Evolutionary conservation across 257 asterid species (phyloP), one percentile per base, ranked within the genome.

Genomic region (Primulina huaijiensis): DNA sequence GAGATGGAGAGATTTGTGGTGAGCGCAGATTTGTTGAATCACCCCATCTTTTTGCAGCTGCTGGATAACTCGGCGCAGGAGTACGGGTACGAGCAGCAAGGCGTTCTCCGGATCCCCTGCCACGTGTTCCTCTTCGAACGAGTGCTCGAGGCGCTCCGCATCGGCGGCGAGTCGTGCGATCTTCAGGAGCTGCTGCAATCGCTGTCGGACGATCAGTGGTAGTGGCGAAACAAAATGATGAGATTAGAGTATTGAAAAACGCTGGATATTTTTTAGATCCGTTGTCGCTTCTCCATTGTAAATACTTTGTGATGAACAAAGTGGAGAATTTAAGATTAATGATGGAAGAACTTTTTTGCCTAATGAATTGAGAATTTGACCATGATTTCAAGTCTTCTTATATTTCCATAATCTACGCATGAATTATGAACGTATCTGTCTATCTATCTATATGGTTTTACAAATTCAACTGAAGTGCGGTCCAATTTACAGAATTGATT

Each of bases 1-100:
- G 96, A 92, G 73, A 86, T 89, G 96, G 95, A 92, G 86, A 76
- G 97, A 46, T 92, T 92, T 68, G 81, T 92, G 1, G 97, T 92
- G 16, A 86, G 90, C 72, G 96, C 97, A 1, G 95, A 89, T 68
- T 62, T 89, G 53, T 66, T 92, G 75, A 86, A 92, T 30, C 97
- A 92, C 77, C 97, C 96, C 50, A 80, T 89, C 64, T 92, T 92
- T 66, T 85, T 85, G 25, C 74, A 69, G 78, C 81, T 92, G 19
- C 73, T 92, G 8, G 82, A 92, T 62, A 77, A 77, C 71, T 92
- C 97, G 12, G 97, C 97, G 35, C 85, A 79, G 67, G 97, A 87
- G 79, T 92, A 92, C 76, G 97, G 97, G 0, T 92, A 92, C 82
- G 86, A 86, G 73, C 97, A 92, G 68, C 61, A 78, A 67, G 97